A percentile compares a stretch with the other conserved stretches of the same genome.
phyloP scores from a whole-genome alignment of 495 filamentous ascomycete genomes.

The Xylaria palmicola region DNA sequence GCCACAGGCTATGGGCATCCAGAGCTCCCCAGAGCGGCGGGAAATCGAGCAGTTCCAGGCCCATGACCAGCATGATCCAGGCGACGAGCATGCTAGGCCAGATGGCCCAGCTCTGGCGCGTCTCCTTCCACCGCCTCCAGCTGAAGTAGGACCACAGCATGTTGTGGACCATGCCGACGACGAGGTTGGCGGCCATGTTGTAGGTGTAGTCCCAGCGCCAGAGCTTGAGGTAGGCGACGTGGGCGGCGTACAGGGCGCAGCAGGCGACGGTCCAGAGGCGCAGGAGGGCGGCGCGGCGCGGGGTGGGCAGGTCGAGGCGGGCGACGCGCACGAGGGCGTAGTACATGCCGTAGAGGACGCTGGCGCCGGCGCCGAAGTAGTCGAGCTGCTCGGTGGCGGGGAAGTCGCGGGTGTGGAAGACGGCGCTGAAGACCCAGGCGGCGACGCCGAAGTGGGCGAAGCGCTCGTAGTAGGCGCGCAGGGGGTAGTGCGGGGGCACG shows the following conservation, averaged over 20 bases:
- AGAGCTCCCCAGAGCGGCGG: slow-evolving; percentile 77
- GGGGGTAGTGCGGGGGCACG: slow-evolving; percentile 69
- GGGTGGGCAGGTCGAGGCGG: slow-evolving; percentile 66
- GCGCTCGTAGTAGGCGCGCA: slow-evolving; percentile 75
- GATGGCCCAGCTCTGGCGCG: slow-evolving; percentile 71
- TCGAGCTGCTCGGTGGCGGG: slow-evolving; percentile 84
- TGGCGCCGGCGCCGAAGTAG: slow-evolving; percentile 92
- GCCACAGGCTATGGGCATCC: slow-evolving; percentile 96
- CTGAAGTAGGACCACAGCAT: slow-evolving; percentile 84
- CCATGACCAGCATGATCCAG: slow-evolving; percentile 92
- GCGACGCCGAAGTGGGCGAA: slow-evolving; percentile 81
- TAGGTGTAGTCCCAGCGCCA: slow-evolving; percentile 94
- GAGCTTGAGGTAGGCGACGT: slow-evolving; percentile 81
- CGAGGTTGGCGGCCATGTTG: slow-evolving; percentile 95
- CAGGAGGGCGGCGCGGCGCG: slow-evolving; percentile 57
- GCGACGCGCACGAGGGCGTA: slow-evolving; percentile 78
- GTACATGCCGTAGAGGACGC: slow-evolving; percentile 87
- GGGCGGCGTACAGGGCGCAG: slow-evolving; percentile 64
- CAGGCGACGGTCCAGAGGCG: slow-evolving; percentile 75
- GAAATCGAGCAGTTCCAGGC: slow-evolving; percentile 91
- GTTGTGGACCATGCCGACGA: slow-evolving; percentile 77
- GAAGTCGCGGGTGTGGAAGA: slow-evolving; percentile 92
- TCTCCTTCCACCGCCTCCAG: slow-evolving; percentile 66
- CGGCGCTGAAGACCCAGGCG: slow-evolving; percentile 81
- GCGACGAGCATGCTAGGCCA: slow-evolving; percentile 93